Evolutionary conservation across 768 basidiomycete species (phyloP), one percentile per base, ranked within the genome.

Genomic region (Collybia sordida): DNA sequence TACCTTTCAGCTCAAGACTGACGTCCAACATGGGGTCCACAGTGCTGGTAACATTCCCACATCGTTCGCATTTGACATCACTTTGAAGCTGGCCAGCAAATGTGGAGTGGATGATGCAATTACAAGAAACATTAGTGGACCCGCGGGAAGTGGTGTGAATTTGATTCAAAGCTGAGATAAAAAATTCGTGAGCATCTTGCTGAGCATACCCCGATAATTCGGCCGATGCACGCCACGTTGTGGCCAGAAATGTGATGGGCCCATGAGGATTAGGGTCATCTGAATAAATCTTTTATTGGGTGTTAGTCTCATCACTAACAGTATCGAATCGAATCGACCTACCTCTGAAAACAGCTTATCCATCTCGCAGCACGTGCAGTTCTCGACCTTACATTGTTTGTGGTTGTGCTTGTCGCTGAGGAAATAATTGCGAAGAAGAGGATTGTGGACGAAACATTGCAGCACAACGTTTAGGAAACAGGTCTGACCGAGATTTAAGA

Each of bases 401-500:
- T 68, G 75, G 61, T 94, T 93, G 63, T 98, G 96, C 64, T 85
- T 89, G 66, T 98, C 96, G 49, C 87, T 81, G 21, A 98, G 82
- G 61, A 93, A 98, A 64, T 89, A 91, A 58, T 91, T 88, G 27
- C 92, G 82, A 4, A 98, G 72, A 4, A 96, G 74, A 0, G 96
- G 95, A 58, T 97, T 98, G 67, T 92, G 88, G 6, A 90, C 74
- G 59, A 98, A 86, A 11, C 82, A 83, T 66, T 98, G 96, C 9
- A 98, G 77, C 18, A 97, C 84, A 45, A 88, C 93, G 55, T 93
- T 96, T 58, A 98, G 78, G 71, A 93, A 98, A 62, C 96, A 98
- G 0, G 94, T 98, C 64, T 93, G 87, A 1, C 93, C 92, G 0
- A 96, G 81, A 65, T 96, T 95, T 37, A 93, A 70, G 3, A 96